Percentiles rank a stretch among this genome's conserved stretches.
Evolutionary conservation across 164 flowering plant genomes (phyloP).

Genomic region (Protea cynaroides): DNA sequence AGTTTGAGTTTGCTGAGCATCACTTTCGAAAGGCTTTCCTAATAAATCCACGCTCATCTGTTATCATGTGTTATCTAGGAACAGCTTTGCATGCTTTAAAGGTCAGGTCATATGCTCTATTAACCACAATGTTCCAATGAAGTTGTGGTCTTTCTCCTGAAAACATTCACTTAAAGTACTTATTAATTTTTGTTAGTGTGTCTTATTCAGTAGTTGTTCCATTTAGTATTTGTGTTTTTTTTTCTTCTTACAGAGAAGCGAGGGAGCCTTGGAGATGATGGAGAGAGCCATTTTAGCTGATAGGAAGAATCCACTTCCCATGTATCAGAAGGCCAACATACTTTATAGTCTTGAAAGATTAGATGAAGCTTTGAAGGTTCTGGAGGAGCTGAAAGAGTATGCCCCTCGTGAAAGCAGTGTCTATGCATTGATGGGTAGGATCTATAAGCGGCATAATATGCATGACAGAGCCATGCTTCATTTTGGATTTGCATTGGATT

Average conservation of each 20-base stretch:
- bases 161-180: not conserved
- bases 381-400: constrained; percentile 89
- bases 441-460: constrained; percentile 66
- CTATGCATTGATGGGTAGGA: constrained; percentile 94
- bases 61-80: constrained; percentile 94
- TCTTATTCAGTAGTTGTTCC: not conserved
- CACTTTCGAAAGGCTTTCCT: constrained; percentile 84
- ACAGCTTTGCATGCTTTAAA: constrained; percentile 80
- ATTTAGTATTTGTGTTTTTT: not conserved
- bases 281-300: constrained; percentile 86
- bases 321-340: constrained; percentile 93
- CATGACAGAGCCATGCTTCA: constrained; percentile 88
- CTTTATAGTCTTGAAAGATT: constrained; percentile 57
- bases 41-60: constrained; percentile 90
- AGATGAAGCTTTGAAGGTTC: constrained; percentile 74
- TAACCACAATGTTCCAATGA: not conserved
- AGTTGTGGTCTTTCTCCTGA: not conserved
- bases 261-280: constrained; percentile 81
- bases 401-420: constrained; percentile 93
- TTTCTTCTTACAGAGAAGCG: constrained; percentile 51
- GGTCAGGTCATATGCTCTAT: constrained; percentile 35
- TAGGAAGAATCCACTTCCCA: constrained; percentile 90
- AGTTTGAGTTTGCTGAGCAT: constrained; percentile 88
- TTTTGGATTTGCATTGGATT: constrained; percentile 85
- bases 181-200: not conserved